Percentiles rank a stretch among this genome's conserved stretches.
Conservation (phyloP, 768 basidiomycete genomes). For the Sutorius australiensis region DNA sequence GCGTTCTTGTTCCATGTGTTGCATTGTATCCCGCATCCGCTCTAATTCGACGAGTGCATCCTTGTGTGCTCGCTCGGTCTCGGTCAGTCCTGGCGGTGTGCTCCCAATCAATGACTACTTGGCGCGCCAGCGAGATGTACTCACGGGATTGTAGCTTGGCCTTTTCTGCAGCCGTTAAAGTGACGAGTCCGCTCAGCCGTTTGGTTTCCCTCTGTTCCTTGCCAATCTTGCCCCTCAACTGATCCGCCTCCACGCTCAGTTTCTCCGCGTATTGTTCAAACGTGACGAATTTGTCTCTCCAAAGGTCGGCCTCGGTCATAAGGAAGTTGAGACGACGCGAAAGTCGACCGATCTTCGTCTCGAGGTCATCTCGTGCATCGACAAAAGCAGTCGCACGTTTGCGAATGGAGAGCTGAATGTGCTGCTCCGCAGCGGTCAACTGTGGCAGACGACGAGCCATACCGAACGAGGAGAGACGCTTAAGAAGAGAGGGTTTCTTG, state of each 20-base stretch:
- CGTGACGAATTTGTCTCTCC: slow-evolving; percentile 91
- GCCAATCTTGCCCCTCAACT: slow-evolving; percentile 83
- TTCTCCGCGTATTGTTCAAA: slow-evolving; percentile 95
- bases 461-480: slow-evolving; percentile 78
- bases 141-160: slow-evolving; percentile 71
- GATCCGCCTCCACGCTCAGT: slow-evolving; percentile 79
- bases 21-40: slow-evolving; percentile 81
- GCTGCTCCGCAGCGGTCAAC: slow-evolving; percentile 76
- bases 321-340: slow-evolving; percentile 84
- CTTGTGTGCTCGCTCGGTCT: slow-evolving; percentile 78
- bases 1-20: slow-evolving; percentile 82
- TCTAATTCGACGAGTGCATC: slow-evolving; percentile 80
- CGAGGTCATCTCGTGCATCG: slow-evolving; percentile 88
- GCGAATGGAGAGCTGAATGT: slow-evolving; percentile 84
- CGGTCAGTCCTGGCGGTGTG: slow-evolving; percentile 58
- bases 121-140: slow-evolving; percentile 28
- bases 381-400: slow-evolving; percentile 94
- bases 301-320: slow-evolving; percentile 86
- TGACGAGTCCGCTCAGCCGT: slow-evolving; percentile 74
- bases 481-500: slow-evolving; percentile 85
- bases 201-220: slow-evolving; percentile 89
- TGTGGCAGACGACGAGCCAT: slow-evolving; percentile 65
- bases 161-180: slow-evolving; percentile 75
- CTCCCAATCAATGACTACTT: not conserved
- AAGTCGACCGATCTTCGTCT: slow-evolving; percentile 88